phyloP scores from a whole-genome alignment of 768 basidiomycete genomes.

The Amanita phalloides region DNA sequence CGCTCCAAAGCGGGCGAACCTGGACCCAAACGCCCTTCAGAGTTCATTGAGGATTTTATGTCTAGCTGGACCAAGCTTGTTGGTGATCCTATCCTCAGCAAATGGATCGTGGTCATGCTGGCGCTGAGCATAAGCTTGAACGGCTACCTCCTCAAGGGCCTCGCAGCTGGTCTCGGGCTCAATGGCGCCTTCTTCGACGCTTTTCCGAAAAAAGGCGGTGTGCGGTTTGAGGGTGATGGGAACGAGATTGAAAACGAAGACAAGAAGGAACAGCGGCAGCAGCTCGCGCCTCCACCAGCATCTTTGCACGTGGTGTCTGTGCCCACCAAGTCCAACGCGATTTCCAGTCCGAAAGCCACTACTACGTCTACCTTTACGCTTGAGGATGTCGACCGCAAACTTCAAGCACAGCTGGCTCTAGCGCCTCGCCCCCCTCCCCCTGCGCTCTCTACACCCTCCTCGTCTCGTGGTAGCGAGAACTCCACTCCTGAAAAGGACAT shows the following conservation, averaged over 20 bases:
- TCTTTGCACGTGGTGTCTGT: neutral
- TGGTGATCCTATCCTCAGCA: conserved; percentile 87
- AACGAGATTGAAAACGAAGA: conserved; percentile 14
- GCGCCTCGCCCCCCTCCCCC: conserved; percentile 5
- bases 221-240: conserved; percentile 15
- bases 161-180: conserved; percentile 42
- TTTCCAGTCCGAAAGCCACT: conserved; percentile 12
- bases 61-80: conserved; percentile 83
- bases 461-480: neutral
- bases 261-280: conserved; percentile 5
- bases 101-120: conserved; percentile 89
- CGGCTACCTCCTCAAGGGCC: conserved; percentile 85
- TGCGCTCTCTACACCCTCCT: conserved; percentile 2
- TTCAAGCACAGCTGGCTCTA: conserved; percentile 14
- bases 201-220: conserved; percentile 10
- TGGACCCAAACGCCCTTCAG: conserved; percentile 22
- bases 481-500: neutral
- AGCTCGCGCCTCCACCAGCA: neutral
- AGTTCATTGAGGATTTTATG: conserved; percentile 79
- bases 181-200: conserved; percentile 1
- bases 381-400: conserved; percentile 43
- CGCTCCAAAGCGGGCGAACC: conserved; percentile 7
- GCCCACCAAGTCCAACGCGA: neutral
- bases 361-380: conserved; percentile 34
- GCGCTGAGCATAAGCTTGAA: conserved; percentile 84